Evolutionary conservation across 176 grass and related monocot genomes (phyloP), one percentile per base, ranked within the genome.

Genomic region (Eragrostis nindensis): DNA sequence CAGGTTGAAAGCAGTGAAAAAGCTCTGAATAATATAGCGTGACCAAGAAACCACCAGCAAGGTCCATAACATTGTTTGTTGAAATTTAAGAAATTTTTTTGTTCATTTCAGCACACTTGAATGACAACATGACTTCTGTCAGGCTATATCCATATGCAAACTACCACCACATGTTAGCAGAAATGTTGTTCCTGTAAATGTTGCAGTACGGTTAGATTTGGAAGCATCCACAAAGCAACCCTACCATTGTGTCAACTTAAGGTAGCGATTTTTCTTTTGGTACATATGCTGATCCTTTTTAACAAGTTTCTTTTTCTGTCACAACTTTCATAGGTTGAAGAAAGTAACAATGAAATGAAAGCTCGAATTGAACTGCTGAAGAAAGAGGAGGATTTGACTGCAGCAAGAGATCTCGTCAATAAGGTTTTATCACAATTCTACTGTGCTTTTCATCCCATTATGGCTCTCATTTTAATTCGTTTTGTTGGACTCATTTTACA

Each of bases 261-360:
- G 49, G 26, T 18, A 60, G 38, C 26, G 11, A 16, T 41, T 59
- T 68, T 45, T 46, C 3, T 62, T n/a, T n/a, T n/a, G n/a, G n/a
- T n/a, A n/a, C n/a, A n/a, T n/a, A n/a, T n/a, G n/a, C n/a, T n/a
- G n/a, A n/a, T n/a, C n/a, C n/a, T n/a, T n/a, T n/a, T 43, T 64
- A 19, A 26, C 36, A 62, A 43, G 19, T 8, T 69, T 24, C 22
- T 76, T 83, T 62, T 50, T 73, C 6, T n/a, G 18, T 83, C 52
- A 56, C 21, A 18, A 49, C 17, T 30, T 36, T 36, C 16, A 49
- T 77, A 91, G 92, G 80, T 68, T 53, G 83, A 91, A 83, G 80
- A 88, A 85, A 79, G 67, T 32, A 94, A 88, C 66, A 84, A 64
- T 39, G 66, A 32, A 17, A 81, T 88, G 88, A 91, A 73, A 63